These are phyloP conservation scores for Tylopilus intermedius DNA, from an alignment of 768 basidiomycete genomes.

Conservation along the genomic window DNA sequence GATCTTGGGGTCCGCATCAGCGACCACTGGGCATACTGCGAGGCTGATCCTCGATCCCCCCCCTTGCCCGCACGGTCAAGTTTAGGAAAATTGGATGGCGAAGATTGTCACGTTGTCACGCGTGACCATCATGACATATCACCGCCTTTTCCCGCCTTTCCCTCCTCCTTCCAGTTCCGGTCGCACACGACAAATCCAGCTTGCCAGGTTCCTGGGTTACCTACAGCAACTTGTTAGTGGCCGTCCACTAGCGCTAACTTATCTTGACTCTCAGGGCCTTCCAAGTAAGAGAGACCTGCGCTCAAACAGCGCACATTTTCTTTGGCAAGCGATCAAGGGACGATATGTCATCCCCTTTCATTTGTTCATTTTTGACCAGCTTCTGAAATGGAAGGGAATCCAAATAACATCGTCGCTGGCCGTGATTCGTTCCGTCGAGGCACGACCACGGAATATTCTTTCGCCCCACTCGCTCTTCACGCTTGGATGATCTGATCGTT, in stretches of 20 bases:
- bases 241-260: slow-evolving; percentile 1
- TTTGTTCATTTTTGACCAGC: slow-evolving; percentile 22
- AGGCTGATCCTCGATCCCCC: slow-evolving; percentile 11
- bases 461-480: slow-evolving; percentile 14
- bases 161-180: not conserved
- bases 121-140: slow-evolving; percentile 6
- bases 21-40: not conserved
- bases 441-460: slow-evolving; percentile 17
- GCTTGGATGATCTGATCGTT: slow-evolving; percentile 11
- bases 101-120: slow-evolving; percentile 19
- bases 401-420: slow-evolving; percentile 10
- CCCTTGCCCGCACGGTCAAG: not conserved
- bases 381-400: slow-evolving; percentile 33
- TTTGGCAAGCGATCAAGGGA: slow-evolving; percentile 31
- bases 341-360: slow-evolving; percentile 24
- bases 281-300: slow-evolving; percentile 11
- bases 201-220: slow-evolving; percentile 2
- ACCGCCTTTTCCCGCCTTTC: not conserved
- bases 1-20: slow-evolving; percentile 13
- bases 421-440: slow-evolving; percentile 10
- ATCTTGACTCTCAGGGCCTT: slow-evolving; percentile 7
- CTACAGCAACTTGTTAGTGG: not conserved
- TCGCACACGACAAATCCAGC: slow-evolving; percentile 6
- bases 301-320: slow-evolving; percentile 24
- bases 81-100: slow-evolving; percentile 12